Conservation (phyloP, 495 filamentous ascomycete species). For the Hyaloscypha bicolor region DNA sequence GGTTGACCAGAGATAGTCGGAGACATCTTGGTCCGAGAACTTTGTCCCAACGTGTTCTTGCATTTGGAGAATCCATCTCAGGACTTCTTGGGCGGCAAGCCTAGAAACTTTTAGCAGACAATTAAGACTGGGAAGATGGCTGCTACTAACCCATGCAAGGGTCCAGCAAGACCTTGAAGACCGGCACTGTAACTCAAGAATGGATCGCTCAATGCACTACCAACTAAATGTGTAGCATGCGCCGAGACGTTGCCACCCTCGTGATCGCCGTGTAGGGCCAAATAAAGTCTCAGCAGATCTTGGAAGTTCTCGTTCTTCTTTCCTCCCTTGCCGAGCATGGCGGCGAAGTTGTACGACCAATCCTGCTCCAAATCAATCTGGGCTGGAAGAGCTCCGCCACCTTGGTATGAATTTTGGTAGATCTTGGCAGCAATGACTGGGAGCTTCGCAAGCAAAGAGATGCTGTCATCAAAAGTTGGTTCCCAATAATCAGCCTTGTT, state of each 20-base stretch:
- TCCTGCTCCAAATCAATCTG: conserved; percentile 83
- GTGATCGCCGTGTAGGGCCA: conserved; percentile 96
- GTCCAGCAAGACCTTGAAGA: conserved; percentile 91
- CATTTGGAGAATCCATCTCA: conserved; percentile 95
- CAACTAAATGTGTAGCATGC: conserved; percentile 95
- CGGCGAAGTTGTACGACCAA: conserved; percentile 97
- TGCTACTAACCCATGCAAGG: conserved; percentile 74
- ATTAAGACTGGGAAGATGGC: not conserved
- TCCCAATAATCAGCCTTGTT: conserved; percentile 98
- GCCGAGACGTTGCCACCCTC: conserved; percentile 98
- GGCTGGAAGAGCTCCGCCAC: conserved; percentile 74
- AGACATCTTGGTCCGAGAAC: conserved; percentile 78
- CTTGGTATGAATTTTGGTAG: conserved; percentile 84
- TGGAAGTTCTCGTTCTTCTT: conserved; percentile 90
- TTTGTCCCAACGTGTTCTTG: conserved; percentile 78
- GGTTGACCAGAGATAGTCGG: conserved; percentile 87
- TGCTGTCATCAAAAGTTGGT: conserved; percentile 94
- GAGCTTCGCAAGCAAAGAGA: conserved; percentile 91
- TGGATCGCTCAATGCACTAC: conserved; percentile 91
- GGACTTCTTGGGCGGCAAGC: conserved; percentile 94
- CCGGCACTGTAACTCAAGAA: conserved; percentile 96
- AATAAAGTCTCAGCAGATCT: conserved; percentile 88
- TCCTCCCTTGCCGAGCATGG: conserved; percentile 91
- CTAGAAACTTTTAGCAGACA: conserved; percentile 37
- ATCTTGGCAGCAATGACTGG: conserved; percentile 97